These are phyloP conservation scores for Guadua angustifolia DNA, from an alignment of 176 grass and related monocot genomes.

Conservation along the genomic window DNA sequence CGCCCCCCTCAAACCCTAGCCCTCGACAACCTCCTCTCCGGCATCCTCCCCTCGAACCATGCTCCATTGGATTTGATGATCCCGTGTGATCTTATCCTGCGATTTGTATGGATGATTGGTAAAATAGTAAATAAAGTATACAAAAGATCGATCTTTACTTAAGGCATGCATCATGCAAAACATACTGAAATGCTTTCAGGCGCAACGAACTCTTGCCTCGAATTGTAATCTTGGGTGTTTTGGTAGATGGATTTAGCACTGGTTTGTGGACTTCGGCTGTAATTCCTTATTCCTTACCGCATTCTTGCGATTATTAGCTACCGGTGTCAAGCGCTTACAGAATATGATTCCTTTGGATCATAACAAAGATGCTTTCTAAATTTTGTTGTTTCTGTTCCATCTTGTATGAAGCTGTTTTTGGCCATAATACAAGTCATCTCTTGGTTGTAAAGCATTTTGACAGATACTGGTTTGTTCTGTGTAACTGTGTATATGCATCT, in stretches of 20 bases:
- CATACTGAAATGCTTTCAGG: too few species aligned
- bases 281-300: background rate
- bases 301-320: background rate
- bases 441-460: too few species aligned
- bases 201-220: too few species aligned
- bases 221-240: background rate
- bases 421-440: background rate
- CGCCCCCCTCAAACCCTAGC: too few species aligned
- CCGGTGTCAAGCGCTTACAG: background rate
- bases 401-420: background rate
- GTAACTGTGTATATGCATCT: background rate
- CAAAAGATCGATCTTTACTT: too few species aligned
- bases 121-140: too few species aligned
- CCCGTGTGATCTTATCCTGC: too few species aligned
- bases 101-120: too few species aligned
- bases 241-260: background rate
- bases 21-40: too few species aligned
- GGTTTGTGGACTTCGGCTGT: background rate
- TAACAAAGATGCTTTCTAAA: background rate
- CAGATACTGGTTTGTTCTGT: background rate
- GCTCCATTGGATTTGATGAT: too few species aligned
- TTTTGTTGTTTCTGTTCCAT: background rate
- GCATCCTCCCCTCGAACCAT: too few species aligned
- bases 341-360: background rate
- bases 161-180: too few species aligned